Percentiles rank a stretch among this genome's conserved stretches.
phyloP scores from a whole-genome alignment of 2,329 filamentous ascomycete species.

The Cladophialophora carrionii region DNA sequence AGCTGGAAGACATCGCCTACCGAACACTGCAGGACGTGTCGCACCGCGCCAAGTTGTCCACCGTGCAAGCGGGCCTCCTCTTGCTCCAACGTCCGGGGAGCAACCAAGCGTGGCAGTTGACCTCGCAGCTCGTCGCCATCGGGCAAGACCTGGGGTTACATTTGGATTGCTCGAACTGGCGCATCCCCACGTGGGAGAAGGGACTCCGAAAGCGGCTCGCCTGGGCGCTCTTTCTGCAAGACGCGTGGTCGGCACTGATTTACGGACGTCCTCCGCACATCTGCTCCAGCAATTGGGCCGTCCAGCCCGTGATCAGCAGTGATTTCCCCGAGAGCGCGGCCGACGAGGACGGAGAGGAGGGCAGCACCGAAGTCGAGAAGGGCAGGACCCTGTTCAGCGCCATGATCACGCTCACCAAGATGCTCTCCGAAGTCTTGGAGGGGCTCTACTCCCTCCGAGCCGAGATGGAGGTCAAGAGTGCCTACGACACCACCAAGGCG shows the following conservation, averaged over 20 bases:
- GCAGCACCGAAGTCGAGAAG: conserved; percentile 45
- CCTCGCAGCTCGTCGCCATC: conserved; percentile 60
- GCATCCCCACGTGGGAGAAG: conserved; percentile 65
- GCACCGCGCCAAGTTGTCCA: conserved; percentile 54
- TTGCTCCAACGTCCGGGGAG: conserved; percentile 56
- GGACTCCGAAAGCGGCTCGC: conserved; percentile 64
- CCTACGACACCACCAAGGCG: conserved; percentile 47
- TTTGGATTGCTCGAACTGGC: conserved; percentile 65
- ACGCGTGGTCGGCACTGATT: conserved; percentile 63
- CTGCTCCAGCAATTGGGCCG: conserved; percentile 59
- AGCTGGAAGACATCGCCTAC: conserved; percentile 36
- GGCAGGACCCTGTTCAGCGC: conserved; percentile 55
- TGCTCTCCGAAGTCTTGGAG: conserved; percentile 56
- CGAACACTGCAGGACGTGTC: conserved; percentile 36
- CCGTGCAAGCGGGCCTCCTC: conserved; percentile 59
- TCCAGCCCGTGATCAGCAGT: conserved; percentile 49
- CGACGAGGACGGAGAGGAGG: conserved; percentile 40
- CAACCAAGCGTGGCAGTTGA: conserved; percentile 54
- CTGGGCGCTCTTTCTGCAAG: conserved; percentile 69
- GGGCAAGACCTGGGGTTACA: conserved; percentile 64
- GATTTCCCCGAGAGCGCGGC: conserved; percentile 50
- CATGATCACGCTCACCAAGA: conserved; percentile 57
- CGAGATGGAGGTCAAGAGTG: conserved; percentile 33
- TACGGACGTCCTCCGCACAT: conserved; percentile 63
- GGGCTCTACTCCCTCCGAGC: conserved; percentile 57